These are phyloP conservation scores for Microcos paniculata DNA, from an alignment of 345 rosid species.

Conservation along the genomic window DNA sequence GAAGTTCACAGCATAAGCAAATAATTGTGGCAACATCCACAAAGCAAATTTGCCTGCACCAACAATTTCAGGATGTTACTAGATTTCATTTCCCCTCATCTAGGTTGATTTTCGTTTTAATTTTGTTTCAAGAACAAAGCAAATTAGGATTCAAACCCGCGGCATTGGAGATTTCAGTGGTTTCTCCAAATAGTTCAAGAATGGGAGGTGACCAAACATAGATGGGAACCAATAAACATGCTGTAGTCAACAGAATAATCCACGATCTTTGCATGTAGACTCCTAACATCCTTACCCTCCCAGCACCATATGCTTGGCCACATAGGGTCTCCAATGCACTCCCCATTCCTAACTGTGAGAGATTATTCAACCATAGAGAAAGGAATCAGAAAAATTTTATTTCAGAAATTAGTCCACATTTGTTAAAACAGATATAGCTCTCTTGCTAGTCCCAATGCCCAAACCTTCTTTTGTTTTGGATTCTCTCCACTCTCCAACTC, in stretches of 20 bases:
- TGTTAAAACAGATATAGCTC: neutral
- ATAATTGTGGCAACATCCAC: conserved; percentile 89
- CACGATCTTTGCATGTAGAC: conserved; percentile 96
- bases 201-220: conserved; percentile 92
- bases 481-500: neutral
- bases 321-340: conserved; percentile 91
- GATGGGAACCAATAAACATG: conserved; percentile 56
- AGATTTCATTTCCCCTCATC: neutral
- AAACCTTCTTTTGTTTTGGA: neutral
- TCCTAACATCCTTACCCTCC: conserved; percentile 72
- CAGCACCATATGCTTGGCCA: conserved; percentile 95
- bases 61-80: neutral
- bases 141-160: conserved; percentile 48
- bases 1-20: conserved; percentile 84
- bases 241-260: conserved; percentile 74
- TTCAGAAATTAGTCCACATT: neutral
- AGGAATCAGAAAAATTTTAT: neutral
- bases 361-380: neutral
- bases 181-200: conserved; percentile 65
- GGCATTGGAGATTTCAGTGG: conserved; percentile 71
- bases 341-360: conserved; percentile 85
- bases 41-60: conserved; percentile 75
- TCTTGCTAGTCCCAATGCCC: neutral
- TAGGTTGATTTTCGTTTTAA: too few species aligned
- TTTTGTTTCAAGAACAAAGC: neutral